Evolutionary conservation across 2,329 filamentous ascomycete genomes (phyloP), one percentile per base, ranked within the genome.

Genomic region (Cladophialophora immunda): DNA sequence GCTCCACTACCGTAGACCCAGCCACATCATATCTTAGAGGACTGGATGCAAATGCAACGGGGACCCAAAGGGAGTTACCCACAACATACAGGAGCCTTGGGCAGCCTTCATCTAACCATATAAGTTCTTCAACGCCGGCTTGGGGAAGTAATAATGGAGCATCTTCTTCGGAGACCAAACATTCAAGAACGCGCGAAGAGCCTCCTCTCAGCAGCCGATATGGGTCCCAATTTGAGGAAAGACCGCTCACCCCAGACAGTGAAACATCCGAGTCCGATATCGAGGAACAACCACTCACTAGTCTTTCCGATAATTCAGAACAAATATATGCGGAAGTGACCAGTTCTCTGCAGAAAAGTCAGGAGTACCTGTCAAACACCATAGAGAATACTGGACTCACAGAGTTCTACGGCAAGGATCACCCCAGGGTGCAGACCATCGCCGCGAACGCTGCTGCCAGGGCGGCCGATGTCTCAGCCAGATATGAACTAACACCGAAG

Each of bases 311-410:
- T 25, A 15, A 50, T 50, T 50, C 45, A 25, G 45, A 50, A 25
- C 45, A 25, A 50, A 50, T 25, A 50, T 50, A 50, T 15, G 45
- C 22, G 19, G 45, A 50, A 25, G 45, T 50, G 22, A 50, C 45
- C 45, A 50, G 4, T 3, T 50, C 45, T 50, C 45, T 19, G 9
- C 45, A 50, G 45, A 50, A 50, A 50, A 50, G 45, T 19, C 45
- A 50, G 25, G 45, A 50, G 19, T 50, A 27, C 13, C 45, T 50
- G 19, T 25, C 45, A 50, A 25, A 15, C 19, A 50, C 45, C 19
- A 50, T 50, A 9, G 22, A 50, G 45, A 50, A 22, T 25, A 50
- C 19, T 25, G 19, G 45, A 11, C 45, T 50, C 45, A 25, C 45
- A 25, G 45, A 4, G 19, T 27, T 50, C 22, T 50, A 50, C 19